phyloP scores from a whole-genome alignment of 441 rosid genomes.

The Arabidopsis hybrid region DNA sequence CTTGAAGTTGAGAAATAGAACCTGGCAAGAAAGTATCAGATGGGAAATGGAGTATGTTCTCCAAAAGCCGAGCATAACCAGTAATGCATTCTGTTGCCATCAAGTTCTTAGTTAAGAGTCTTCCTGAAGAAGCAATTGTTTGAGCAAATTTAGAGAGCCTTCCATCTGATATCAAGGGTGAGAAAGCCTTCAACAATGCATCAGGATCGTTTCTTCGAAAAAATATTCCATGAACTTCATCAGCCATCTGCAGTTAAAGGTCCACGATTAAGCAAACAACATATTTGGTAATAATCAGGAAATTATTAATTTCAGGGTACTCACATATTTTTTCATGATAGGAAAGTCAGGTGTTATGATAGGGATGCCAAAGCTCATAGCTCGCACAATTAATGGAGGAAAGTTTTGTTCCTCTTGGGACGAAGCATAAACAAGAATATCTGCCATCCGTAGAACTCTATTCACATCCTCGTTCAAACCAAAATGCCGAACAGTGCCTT shows the following conservation, averaged over 20 bases:
- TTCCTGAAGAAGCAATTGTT: conserved; percentile 83
- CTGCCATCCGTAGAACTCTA: conserved; percentile 76
- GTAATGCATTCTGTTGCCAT: conserved; percentile 83
- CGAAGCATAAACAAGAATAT: conserved; percentile 91
- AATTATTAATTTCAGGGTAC: conserved; percentile 45
- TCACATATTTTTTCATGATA: conserved; percentile 78
- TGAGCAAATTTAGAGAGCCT: conserved; percentile 77
- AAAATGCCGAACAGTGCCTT: conserved; percentile 76
- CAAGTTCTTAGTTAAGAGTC: conserved; percentile 77
- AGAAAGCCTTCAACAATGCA: conserved; percentile 76
- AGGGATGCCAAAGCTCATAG: conserved; percentile 91
- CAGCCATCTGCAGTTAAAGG: conserved; percentile 64
- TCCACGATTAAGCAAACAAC: conserved; percentile 33
- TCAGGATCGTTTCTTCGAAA: conserved; percentile 73
- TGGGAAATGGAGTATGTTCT: conserved; percentile 79
- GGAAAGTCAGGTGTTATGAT: conserved; percentile 83
- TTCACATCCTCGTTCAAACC: conserved; percentile 82
- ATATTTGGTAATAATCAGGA: conserved; percentile 23
- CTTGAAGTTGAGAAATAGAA: conserved; percentile 68
- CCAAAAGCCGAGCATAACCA: conserved; percentile 81
- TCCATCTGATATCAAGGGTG: conserved; percentile 79
- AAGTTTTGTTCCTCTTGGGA: conserved; percentile 97
- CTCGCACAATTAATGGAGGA: conserved; percentile 83
- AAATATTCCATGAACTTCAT: conserved; percentile 75
- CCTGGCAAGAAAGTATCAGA: conserved; percentile 81